phyloP scores from a whole-genome alignment of 2,329 filamentous ascomycete species.

The Scedosporium aurantiacum region DNA sequence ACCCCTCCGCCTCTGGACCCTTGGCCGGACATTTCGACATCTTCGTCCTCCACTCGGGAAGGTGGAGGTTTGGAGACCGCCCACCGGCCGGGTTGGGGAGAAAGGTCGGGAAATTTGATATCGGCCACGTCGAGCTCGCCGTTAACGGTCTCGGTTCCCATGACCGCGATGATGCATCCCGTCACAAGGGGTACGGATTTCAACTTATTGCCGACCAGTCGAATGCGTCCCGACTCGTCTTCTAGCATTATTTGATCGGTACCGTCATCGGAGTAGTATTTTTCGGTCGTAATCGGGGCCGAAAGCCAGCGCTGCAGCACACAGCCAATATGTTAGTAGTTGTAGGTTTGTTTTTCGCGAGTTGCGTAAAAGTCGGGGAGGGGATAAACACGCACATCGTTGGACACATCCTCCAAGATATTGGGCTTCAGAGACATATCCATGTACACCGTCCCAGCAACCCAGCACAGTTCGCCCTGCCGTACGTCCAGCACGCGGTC shows the following conservation, averaged over 20 bases:
- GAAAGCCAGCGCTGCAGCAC: constrained; percentile 68
- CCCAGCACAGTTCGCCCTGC: constrained; percentile 92
- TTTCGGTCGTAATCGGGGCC: constrained; percentile 63
- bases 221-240: constrained; percentile 85
- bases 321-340: neutral
- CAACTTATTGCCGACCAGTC: constrained; percentile 62
- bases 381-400: constrained; percentile 54
- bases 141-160: constrained; percentile 86
- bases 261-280: constrained; percentile 56
- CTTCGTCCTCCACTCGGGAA: constrained; percentile 27
- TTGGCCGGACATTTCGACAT: constrained; percentile 47
- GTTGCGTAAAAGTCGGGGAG: neutral
- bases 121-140: constrained; percentile 91
- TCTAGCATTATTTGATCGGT: constrained; percentile 73
- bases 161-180: constrained; percentile 84
- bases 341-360: no score
- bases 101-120: constrained; percentile 75
- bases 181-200: constrained; percentile 68
- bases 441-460: constrained; percentile 91
- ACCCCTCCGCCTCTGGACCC: constrained; percentile 16
- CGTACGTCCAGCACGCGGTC: constrained; percentile 90
- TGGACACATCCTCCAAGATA: constrained; percentile 87
- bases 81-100: constrained; percentile 75
- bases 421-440: constrained; percentile 94
- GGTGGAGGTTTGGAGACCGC: constrained; percentile 42